Conservation (phyloP, 257 asterid species). For the Nicotiana tomentosiformis region DNA sequence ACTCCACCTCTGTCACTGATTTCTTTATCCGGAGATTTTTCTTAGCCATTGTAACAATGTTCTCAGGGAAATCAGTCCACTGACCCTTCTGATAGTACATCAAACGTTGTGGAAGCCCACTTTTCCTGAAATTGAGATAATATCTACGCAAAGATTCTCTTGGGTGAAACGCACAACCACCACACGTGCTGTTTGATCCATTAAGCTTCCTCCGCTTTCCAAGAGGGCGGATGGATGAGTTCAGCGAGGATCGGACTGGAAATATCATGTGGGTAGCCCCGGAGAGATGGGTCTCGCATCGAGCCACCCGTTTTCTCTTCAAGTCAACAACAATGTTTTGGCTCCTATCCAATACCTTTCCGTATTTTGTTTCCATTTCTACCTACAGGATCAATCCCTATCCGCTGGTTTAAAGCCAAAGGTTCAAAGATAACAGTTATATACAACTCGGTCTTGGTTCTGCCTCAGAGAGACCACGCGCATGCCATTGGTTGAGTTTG, state of each 20-base stretch:
- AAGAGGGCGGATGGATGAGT: slow-evolving; percentile 25
- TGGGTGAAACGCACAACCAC: slow-evolving; percentile 18
- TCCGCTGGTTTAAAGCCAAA: slow-evolving; percentile 33
- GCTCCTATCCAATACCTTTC: slow-evolving; percentile 75
- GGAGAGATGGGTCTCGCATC: slow-evolving; percentile 20
- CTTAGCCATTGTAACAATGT: slow-evolving; percentile 44
- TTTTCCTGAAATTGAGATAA: slow-evolving; percentile 53
- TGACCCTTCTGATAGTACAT: slow-evolving; percentile 59
- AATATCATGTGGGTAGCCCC: slow-evolving; percentile 36
- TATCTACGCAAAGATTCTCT: slow-evolving; percentile 37
- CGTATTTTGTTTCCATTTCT: slow-evolving; percentile 58
- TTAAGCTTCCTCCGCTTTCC: slow-evolving; percentile 56
- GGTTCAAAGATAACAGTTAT: slow-evolving; percentile 25
- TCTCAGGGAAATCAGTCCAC: slow-evolving; percentile 74
- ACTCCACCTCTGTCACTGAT: slow-evolving; percentile 48
- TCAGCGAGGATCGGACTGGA: slow-evolving; percentile 31
- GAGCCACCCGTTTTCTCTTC: slow-evolving; percentile 57
- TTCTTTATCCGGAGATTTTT: slow-evolving; percentile 50
- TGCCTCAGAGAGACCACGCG: slow-evolving; percentile 36
- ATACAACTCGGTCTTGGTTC: slow-evolving; percentile 24
- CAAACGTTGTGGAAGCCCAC: slow-evolving; percentile 58
- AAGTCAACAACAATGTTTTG: slow-evolving; percentile 34
- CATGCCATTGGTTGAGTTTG: slow-evolving; percentile 27
- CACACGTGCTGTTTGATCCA: slow-evolving; percentile 20
- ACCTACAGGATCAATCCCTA: slow-evolving; percentile 50